A percentile compares a stretch with the other conserved stretches of the same genome.
phyloP scores from a whole-genome alignment of 2,329 filamentous ascomycete species.

The Onygenales sp. region DNA sequence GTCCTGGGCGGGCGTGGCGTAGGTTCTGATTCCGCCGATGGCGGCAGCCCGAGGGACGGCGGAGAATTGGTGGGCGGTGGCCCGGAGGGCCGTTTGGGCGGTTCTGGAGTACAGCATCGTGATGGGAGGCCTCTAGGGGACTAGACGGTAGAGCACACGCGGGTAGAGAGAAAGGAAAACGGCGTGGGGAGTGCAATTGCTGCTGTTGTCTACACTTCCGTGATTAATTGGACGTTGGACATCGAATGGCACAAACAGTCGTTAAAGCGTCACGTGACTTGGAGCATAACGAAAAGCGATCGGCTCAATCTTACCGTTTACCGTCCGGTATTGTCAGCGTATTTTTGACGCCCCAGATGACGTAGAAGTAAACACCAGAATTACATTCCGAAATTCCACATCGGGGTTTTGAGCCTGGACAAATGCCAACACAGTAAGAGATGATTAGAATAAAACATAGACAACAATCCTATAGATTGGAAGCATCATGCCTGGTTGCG shows the following conservation, averaged over 20 bases:
- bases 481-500: neutral
- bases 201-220: neutral
- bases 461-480: neutral
- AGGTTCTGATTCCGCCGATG: constrained; percentile 54
- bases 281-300: neutral
- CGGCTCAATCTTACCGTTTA: neutral
- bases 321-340: neutral
- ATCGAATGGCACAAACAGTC: neutral
- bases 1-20: constrained; percentile 59
- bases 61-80: constrained; percentile 37
- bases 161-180: neutral
- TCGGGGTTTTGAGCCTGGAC: too few species aligned
- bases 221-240: neutral
- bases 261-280: neutral
- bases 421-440: too few species aligned
- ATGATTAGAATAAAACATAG: neutral
- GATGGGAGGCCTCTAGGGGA: constrained; percentile 7
- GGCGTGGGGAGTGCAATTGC: constrained; percentile 1
- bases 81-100: constrained; percentile 48
- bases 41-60: constrained; percentile 30
- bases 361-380: neutral
- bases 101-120: constrained; percentile 49
- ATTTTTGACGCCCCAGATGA: neutral
- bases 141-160: neutral
- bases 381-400: neutral